Evolutionary conservation across 108 stramenopile genomes (phyloP).

Genomic region (Halocafeteria seosinensis): DNA sequence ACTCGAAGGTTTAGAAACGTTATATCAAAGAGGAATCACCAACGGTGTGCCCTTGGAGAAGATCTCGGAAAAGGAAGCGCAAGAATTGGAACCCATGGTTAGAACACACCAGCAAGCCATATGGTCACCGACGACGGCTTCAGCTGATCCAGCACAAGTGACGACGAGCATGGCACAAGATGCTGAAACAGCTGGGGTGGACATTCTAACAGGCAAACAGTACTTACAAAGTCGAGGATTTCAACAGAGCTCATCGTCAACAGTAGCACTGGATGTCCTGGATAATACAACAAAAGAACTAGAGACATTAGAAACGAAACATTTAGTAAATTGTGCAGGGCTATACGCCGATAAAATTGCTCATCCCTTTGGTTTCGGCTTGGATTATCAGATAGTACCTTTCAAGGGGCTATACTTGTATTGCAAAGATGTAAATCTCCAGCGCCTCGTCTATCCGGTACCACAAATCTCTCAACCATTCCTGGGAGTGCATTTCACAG

Average conservation of each 20-base stretch:
- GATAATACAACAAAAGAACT: neutral
- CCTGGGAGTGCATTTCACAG: slow-evolving; percentile 7
- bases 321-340: slow-evolving; percentile 1
- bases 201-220: neutral
- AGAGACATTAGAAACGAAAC: neutral
- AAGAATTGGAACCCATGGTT: neutral
- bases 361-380: neutral
- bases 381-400: neutral
- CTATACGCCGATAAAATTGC: neutral
- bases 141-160: neutral
- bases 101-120: neutral
- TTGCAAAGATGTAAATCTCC: neutral
- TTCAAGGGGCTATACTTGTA: slow-evolving; percentile 4
- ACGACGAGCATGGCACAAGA: neutral
- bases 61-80: neutral
- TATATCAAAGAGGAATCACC: neutral
- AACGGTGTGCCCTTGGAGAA: neutral
- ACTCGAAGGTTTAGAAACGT: neutral
- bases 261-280: too few relatives aligned
- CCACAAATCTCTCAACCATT: neutral
- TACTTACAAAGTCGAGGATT: too few relatives aligned
- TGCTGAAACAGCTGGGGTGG: neutral
- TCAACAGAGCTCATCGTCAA: too few relatives aligned
- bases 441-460: neutral
- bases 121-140: neutral